These are phyloP conservation scores for Nematodospora anomalae DNA, from an alignment of 1,139 yeast genomes.

Conservation along the genomic window DNA sequence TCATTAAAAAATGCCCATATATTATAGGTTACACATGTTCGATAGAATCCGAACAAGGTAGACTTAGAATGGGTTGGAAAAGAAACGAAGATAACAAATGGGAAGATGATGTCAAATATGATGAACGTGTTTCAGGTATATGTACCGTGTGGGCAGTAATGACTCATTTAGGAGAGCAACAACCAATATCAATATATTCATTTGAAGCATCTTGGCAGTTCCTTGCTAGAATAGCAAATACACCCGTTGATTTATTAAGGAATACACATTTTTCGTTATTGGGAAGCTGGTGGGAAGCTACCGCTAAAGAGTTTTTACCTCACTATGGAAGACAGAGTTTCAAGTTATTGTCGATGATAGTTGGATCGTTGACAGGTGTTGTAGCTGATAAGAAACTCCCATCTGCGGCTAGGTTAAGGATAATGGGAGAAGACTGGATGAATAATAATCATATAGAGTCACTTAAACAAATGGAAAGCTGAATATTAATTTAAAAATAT, in stretches of 20 bases:
- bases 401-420: conserved; percentile 73
- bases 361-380: conserved; percentile 45
- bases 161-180: conserved; percentile 40
- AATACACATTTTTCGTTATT: conserved; percentile 73
- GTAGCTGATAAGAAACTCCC: conserved; percentile 56
- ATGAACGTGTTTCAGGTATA: conserved; percentile 86
- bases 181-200: conserved; percentile 21
- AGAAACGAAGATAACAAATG: conserved; percentile 59
- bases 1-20: conserved; percentile 88
- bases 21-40: conserved; percentile 77
- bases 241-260: conserved; percentile 45
- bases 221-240: conserved; percentile 69
- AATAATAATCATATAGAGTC: conserved; percentile 43
- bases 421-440: conserved; percentile 78
- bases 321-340: conserved; percentile 69
- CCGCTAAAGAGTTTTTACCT: conserved; percentile 54
- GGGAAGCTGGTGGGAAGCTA: conserved; percentile 92
- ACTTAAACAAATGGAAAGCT: conserved; percentile 54
- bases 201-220: conserved; percentile 68
- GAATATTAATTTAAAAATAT: conserved; percentile 4
- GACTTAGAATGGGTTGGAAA: conserved; percentile 86
- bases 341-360: conserved; percentile 52
- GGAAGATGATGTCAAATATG: conserved; percentile 77
- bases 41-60: conserved; percentile 80
- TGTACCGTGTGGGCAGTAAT: conserved; percentile 78